Evolutionary conservation across 495 filamentous ascomycete genomes (phyloP).

Genomic region (Penicillium herquei): DNA sequence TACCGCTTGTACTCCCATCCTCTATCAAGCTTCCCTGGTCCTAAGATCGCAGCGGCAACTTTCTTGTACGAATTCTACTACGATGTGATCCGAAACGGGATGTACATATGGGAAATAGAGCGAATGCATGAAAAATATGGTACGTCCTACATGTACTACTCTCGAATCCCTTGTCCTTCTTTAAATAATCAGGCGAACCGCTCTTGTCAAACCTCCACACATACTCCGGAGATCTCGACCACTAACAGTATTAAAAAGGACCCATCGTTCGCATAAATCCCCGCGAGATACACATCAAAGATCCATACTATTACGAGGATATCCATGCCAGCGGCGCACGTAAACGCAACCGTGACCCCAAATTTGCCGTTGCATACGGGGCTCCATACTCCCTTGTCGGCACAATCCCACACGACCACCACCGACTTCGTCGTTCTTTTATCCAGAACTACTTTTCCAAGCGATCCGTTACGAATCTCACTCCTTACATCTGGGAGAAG

Average conservation of each 20-base stretch:
- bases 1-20: slow-evolving; percentile 42
- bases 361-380: background rate
- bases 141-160: slow-evolving; percentile 1
- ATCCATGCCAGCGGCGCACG: slow-evolving; percentile 1
- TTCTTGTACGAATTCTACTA: slow-evolving; percentile 52
- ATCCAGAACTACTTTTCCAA: slow-evolving; percentile 8
- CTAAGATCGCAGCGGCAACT: slow-evolving; percentile 44
- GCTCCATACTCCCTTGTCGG: slow-evolving; percentile 3
- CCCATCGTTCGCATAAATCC: slow-evolving; percentile 7
- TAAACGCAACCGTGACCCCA: slow-evolving; percentile 1
- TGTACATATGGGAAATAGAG: slow-evolving; percentile 45
- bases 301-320: slow-evolving; percentile 3
- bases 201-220: background rate
- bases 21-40: slow-evolving; percentile 45
- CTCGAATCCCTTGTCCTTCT: background rate
- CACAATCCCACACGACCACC: slow-evolving; percentile 2
- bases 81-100: slow-evolving; percentile 42
- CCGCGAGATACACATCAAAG: slow-evolving; percentile 6
- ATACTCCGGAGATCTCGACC: background rate
- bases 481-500: background rate
- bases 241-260: background rate
- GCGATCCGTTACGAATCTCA: background rate
- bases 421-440: slow-evolving; percentile 1
- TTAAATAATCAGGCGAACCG: slow-evolving; percentile 1
- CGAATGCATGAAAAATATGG: slow-evolving; percentile 49